Evolutionary conservation across 306 rosid genomes (phyloP), one percentile per base, ranked within the genome.

Genomic region (Quercus mongolica): DNA sequence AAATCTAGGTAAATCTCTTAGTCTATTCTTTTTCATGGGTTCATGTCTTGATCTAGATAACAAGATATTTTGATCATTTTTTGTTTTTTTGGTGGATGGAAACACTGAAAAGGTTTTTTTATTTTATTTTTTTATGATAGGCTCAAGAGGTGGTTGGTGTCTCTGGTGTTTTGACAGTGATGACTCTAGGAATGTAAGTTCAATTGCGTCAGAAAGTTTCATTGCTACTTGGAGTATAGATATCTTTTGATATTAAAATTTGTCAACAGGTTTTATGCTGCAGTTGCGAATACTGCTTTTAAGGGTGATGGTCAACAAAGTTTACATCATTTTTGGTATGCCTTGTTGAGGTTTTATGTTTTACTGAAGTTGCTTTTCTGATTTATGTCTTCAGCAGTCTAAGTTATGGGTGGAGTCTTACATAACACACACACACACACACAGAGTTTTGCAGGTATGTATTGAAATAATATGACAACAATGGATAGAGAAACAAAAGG

Each of bases 241-340:
- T 73, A 58, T 79, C 61, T 78, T 61, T 74, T 82, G 33, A 84
- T 73, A 26, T 54, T 31, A 54, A 33, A 61, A 52, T 82, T 56
- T 82, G 59, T 79, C 74, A 55, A 75, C 89, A 95, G 99, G 96
- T 92, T 95, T 84, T 92, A 90, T 82, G 91, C 97, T 75, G 99
- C 92, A 2, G 80, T 90, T 78, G 97, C 91, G 20, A 90, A 77
- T 85, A 95, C 99, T 35, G 97, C 98, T 83, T 95, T 95, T 79
- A 95, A 95, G 96, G 96, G 98, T 69, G 99, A 95, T 81, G 88
- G 97, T 74, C 97, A 95, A 83, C 92, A 90, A 83, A 95, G 97
- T 80, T 90, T 95, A 78, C 99, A 95, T 89, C 92, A 91, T 83
- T 95, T 95, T 87, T 93, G 99, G 99, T 95, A 92, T 75, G 86